Evolutionary conservation across 257 asterid genomes (phyloP).

Genomic region (Avicennia marina): DNA sequence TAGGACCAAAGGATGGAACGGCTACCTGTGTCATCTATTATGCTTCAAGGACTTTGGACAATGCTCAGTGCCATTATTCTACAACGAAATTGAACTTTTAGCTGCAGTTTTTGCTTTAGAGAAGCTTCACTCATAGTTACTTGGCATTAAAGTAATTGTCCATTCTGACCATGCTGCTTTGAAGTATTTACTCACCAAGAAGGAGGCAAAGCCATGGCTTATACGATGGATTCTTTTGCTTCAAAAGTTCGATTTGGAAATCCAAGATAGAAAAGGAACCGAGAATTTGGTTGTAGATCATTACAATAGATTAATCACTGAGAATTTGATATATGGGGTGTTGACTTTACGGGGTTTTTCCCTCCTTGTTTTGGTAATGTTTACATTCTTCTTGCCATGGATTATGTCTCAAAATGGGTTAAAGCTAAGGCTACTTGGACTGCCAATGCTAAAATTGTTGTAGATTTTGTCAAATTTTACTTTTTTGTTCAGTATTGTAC

Average conservation of each 20-base stretch:
- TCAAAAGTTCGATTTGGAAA: constrained; percentile 5
- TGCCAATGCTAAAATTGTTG: background rate
- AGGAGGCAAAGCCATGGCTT: background rate
- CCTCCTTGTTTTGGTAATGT: background rate
- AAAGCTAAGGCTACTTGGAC: background rate
- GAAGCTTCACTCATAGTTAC: background rate
- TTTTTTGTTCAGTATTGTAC: background rate
- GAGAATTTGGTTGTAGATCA: background rate
- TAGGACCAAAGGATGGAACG: background rate
- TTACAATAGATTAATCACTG: background rate
- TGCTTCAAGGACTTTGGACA: background rate
- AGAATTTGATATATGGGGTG: constrained; percentile 1
- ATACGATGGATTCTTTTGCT: background rate
- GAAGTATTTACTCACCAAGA: background rate
- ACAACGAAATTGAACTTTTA: background rate
- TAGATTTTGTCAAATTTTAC: background rate
- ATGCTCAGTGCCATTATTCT: background rate
- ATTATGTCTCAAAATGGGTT: background rate
- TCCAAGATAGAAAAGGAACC: background rate
- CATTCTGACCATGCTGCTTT: background rate
- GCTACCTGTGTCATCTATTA: background rate
- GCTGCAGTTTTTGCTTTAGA: constrained; percentile 1
- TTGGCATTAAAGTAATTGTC: background rate
- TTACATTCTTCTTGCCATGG: background rate
- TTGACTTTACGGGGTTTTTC: background rate